Percentiles rank a stretch among this genome's conserved stretches.
Conservation (phyloP, 1,284 basidiomycete genomes). For the Irpex sp. region DNA sequence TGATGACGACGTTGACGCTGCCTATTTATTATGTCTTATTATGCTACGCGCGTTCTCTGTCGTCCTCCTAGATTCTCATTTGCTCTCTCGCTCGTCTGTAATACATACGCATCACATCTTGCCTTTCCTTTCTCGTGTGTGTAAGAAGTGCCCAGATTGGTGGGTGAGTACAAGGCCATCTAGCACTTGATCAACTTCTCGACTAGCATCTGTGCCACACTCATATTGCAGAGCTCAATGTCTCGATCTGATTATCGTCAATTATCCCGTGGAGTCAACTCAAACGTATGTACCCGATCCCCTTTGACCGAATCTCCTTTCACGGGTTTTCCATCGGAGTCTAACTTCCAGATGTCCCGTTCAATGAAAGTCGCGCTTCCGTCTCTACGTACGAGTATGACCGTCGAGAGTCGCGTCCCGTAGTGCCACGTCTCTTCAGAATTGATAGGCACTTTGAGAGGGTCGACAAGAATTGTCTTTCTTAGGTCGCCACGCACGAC, state of each 20-base stretch:
- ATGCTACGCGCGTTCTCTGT: not conserved
- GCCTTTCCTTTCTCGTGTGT: too few relatives aligned
- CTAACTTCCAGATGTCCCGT: conserved; percentile 61
- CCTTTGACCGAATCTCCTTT: conserved; percentile 25
- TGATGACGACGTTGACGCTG: not conserved
- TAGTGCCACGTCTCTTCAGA: conserved; percentile 32
- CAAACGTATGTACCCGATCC: conserved; percentile 53
- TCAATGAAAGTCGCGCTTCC: conserved; percentile 67
- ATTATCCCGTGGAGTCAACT: conserved; percentile 22
- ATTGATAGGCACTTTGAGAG: not conserved
- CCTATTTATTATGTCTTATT: not conserved
- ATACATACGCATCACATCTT: too few relatives aligned
- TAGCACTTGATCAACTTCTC: too few relatives aligned
- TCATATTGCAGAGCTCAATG: not conserved
- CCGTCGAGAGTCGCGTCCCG: conserved; percentile 71
- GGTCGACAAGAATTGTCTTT: conserved; percentile 59
- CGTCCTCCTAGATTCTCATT: not conserved
- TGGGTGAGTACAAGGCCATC: too few relatives aligned
- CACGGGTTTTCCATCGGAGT: conserved; percentile 27
- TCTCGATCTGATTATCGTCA: not conserved
- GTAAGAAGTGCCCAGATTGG: too few relatives aligned
- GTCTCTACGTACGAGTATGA: conserved; percentile 59
- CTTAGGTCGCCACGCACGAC: conserved; percentile 46
- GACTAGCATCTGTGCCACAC: too few relatives aligned
- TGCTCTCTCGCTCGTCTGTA: too few relatives aligned